Conservation (phyloP, 106 monocot species). For the Dendrobium catenatum region DNA sequence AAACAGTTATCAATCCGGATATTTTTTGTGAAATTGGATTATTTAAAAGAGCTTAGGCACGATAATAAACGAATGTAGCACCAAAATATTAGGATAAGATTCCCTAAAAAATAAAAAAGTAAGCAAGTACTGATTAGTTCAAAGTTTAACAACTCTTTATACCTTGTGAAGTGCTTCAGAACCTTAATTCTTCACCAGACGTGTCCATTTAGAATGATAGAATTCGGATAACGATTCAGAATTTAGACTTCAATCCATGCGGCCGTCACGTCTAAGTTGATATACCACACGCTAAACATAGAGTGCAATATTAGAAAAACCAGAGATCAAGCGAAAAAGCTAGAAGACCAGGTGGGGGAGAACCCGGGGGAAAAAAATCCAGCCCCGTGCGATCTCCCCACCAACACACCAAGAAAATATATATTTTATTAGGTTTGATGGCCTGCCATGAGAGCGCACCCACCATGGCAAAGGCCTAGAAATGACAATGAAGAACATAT, state of each 20-base stretch:
- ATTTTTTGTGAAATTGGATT: neutral
- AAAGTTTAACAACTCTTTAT: neutral
- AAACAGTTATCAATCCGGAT: neutral
- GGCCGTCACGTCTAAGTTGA: neutral
- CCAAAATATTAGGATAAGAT: neutral
- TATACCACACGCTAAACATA: neutral
- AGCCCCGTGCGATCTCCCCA: conserved; percentile 9
- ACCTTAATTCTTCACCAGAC: neutral
- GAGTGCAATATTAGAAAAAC: too few species aligned
- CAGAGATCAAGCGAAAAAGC: neutral
- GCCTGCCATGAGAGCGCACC: conserved; percentile 13
- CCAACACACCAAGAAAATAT: neutral
- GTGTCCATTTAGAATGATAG: neutral
- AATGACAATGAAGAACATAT: neutral
- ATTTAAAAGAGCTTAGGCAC: neutral
- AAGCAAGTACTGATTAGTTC: neutral
- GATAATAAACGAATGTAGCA: too few species aligned
- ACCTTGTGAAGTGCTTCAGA: neutral
- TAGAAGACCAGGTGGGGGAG: neutral
- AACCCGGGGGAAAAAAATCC: neutral
- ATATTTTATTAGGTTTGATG: conserved; percentile 1
- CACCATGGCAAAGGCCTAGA: conserved; percentile 11
- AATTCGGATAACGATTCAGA: neutral
- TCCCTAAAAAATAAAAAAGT: neutral
- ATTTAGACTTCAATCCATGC: neutral